Conservation (phyloP, 495 filamentous ascomycete genomes). For the Neurospora hispaniola region DNA sequence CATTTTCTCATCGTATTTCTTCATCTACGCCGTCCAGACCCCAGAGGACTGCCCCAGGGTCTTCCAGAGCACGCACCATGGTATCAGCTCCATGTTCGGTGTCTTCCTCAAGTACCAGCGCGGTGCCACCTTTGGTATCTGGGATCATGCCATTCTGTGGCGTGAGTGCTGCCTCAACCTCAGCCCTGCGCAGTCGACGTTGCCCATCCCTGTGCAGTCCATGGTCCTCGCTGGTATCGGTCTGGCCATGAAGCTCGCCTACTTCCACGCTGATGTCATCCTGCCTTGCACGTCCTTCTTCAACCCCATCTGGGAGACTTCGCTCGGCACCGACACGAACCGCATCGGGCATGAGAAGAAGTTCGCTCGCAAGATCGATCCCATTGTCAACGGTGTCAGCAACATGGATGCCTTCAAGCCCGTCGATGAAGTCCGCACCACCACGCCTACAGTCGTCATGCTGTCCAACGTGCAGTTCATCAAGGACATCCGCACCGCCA, state of each 20-base stretch:
- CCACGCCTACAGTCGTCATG: conserved; percentile 53
- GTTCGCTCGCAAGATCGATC: conserved; percentile 54
- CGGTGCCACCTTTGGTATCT: conserved; percentile 51
- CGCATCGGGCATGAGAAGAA: conserved; percentile 46
- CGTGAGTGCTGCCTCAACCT: conserved; percentile 48
- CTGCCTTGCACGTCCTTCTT: conserved; percentile 57
- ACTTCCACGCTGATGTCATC: conserved; percentile 55
- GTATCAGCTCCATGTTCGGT: conserved; percentile 52
- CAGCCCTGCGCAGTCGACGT: conserved; percentile 12
- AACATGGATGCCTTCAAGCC: conserved; percentile 56
- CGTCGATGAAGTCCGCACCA: conserved; percentile 45
- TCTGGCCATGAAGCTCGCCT: conserved; percentile 15
- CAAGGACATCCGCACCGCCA: conserved; percentile 56
- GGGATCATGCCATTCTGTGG: conserved; percentile 61
- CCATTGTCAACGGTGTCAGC: conserved; percentile 57
- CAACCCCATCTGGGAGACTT: conserved; percentile 58
- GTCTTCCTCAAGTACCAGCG: conserved; percentile 57
- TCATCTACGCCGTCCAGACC: conserved; percentile 58
- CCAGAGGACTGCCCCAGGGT: conserved; percentile 53
- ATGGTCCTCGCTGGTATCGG: conserved; percentile 34
- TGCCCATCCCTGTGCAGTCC: conserved; percentile 35
- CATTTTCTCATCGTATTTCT: conserved; percentile 56
- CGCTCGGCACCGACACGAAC: conserved; percentile 52
- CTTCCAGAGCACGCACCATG: conserved; percentile 59
- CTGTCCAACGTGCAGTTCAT: conserved; percentile 57